These are phyloP conservation scores for Aspergillus nanangensis DNA, from an alignment of 495 filamentous ascomycete species.

Conservation along the genomic window DNA sequence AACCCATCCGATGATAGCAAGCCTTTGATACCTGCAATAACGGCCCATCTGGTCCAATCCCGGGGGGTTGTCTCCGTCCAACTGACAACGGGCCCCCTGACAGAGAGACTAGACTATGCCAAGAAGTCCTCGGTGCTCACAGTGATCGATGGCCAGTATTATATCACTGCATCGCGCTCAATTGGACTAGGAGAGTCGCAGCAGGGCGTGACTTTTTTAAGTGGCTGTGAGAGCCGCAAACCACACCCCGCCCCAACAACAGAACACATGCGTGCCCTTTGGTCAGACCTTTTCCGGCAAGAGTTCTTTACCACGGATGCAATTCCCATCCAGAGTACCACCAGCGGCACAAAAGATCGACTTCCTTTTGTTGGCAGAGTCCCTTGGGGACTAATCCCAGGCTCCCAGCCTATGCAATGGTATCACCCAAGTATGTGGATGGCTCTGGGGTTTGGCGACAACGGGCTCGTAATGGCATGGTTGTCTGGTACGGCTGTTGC, in stretches of 20 bases:
- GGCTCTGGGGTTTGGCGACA: constrained; percentile 39
- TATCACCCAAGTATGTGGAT: constrained; percentile 43
- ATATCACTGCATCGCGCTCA: constrained; percentile 32
- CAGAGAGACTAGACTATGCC: too few species aligned
- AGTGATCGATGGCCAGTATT: constrained; percentile 31
- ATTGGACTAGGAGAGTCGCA: constrained; percentile 28
- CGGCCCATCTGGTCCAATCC: constrained; percentile 39
- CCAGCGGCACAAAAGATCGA: constrained; percentile 37
- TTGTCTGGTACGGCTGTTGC: constrained; percentile 15
- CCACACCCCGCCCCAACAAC: constrained; percentile 7
- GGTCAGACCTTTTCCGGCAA: constrained; percentile 1
- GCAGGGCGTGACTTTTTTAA: constrained; percentile 19
- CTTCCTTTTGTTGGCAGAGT: constrained; percentile 45
- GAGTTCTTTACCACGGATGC: too few species aligned
- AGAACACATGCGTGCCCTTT: constrained; percentile 8
- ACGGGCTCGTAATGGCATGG: constrained; percentile 38
- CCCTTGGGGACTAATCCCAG: too few species aligned
- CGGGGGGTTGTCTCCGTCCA: constrained; percentile 47
- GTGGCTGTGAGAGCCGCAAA: constrained; percentile 32
- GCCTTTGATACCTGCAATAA: too few species aligned
- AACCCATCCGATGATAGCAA: too few species aligned
- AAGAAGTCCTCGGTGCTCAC: constrained; percentile 13
- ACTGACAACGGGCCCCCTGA: constrained; percentile 11
- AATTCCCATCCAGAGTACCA: constrained; percentile 27
- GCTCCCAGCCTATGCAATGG: too few species aligned